Evolutionary conservation across 306 rosid species (phyloP).

Genomic region (Hylodesmum podocarpum): DNA sequence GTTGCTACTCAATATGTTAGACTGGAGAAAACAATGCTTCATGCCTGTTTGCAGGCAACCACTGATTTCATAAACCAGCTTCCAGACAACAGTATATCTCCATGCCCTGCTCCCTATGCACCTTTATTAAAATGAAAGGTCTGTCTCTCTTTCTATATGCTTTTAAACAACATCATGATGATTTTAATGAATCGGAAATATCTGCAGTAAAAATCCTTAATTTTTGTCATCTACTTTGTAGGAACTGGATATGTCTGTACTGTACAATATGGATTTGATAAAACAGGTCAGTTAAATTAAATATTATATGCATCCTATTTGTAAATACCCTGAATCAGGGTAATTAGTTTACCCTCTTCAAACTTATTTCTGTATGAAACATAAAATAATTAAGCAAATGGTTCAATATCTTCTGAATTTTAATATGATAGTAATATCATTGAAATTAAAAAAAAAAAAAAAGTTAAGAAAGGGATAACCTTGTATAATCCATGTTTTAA

Average conservation of each 20-base stretch:
- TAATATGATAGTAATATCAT: not conserved
- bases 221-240: not conserved
- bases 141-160: not conserved
- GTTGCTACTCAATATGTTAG: constrained; percentile 83
- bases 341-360: not conserved
- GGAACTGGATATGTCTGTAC: constrained; percentile 32
- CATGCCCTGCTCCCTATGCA: constrained; percentile 90
- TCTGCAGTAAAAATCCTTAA: not conserved
- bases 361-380: not conserved
- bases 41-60: constrained; percentile 78
- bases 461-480: not conserved
- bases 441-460: not conserved
- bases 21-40: constrained; percentile 86
- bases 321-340: not conserved
- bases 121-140: constrained; percentile 76
- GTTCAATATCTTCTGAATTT: not conserved
- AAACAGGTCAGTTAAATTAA: constrained; percentile 36
- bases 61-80: constrained; percentile 61
- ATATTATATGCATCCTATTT: not conserved
- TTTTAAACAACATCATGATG: not conserved
- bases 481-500: not conserved
- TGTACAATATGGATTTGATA: constrained; percentile 22
- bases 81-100: constrained; percentile 76
- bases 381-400: not conserved
- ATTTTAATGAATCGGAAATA: constrained; percentile 1